These are phyloP conservation scores for Papiliotrema laurentii DNA, from an alignment of 1,284 basidiomycete genomes.

Conservation along the genomic window DNA sequence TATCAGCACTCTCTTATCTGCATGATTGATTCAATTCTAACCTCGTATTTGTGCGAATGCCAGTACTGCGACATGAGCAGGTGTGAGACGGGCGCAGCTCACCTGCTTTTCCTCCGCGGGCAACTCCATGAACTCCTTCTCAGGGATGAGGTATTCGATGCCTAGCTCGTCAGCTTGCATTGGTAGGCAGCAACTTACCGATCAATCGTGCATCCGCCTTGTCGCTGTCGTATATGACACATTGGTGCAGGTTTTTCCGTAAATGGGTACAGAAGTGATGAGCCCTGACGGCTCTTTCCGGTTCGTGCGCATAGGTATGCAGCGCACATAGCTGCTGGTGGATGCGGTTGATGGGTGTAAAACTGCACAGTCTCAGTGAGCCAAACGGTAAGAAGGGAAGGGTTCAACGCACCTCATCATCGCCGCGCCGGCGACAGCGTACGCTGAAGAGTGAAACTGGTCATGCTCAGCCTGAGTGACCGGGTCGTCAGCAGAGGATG, in stretches of 20 bases:
- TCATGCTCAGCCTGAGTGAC: constrained; percentile 19
- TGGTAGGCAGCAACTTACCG: constrained; percentile 20
- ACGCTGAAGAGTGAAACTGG: constrained; percentile 30
- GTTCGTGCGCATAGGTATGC: constrained; percentile 47
- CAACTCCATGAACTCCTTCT: constrained; percentile 36
- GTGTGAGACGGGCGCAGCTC: not conserved
- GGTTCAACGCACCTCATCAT: constrained; percentile 43
- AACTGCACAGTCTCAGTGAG: constrained; percentile 32
- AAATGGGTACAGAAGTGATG: constrained; percentile 52
- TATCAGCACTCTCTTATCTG: not conserved
- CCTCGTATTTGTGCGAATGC: constrained; percentile 47
- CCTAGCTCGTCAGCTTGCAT: constrained; percentile 13
- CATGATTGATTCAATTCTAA: not conserved
- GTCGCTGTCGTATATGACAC: constrained; percentile 47
- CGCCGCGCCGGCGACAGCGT: constrained; percentile 44
- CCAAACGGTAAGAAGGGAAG: not conserved
- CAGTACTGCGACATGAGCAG: constrained; percentile 22
- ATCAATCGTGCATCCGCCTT: constrained; percentile 40
- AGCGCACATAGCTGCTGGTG: constrained; percentile 55
- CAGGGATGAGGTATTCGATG: constrained; percentile 48
- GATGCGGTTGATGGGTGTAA: constrained; percentile 52
- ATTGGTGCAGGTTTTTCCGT: constrained; percentile 35
- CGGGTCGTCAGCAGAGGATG: constrained; percentile 3
- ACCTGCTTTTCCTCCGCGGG: constrained; percentile 43
- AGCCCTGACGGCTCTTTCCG: constrained; percentile 48